Percentiles rank a stretch among this genome's conserved stretches.
Conservation (phyloP, 2,329 filamentous ascomycete species). For the Fusarium brachygibbosum region DNA sequence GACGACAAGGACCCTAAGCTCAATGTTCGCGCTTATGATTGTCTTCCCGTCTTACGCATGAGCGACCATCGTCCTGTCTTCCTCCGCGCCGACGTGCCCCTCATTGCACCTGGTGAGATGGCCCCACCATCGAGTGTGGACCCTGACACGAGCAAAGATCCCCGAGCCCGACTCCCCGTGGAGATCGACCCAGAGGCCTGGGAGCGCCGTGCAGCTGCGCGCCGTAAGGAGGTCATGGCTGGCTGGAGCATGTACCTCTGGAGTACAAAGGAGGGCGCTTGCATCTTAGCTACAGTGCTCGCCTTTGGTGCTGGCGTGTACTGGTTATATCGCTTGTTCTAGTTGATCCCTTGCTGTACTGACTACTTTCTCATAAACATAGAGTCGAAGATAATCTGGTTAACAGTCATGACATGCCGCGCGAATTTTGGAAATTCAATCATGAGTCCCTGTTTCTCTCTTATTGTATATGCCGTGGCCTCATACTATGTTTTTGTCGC, state of each 20-base stretch:
- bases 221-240: constrained; percentile 61
- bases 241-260: constrained; percentile 69
- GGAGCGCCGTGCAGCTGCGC: constrained; percentile 63
- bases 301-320: constrained; percentile 60
- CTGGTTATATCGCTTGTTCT: constrained; percentile 53
- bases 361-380: background rate
- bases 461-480: background rate
- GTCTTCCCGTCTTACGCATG: constrained; percentile 82
- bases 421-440: background rate
- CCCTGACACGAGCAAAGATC: constrained; percentile 54
- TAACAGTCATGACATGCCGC: background rate
- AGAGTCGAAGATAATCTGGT: background rate
- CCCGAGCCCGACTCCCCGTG: constrained; percentile 62
- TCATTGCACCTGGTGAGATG: constrained; percentile 61
- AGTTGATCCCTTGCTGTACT: background rate
- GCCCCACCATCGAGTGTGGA: constrained; percentile 49
- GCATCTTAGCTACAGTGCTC: constrained; percentile 60
- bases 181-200: constrained; percentile 69
- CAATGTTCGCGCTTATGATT: constrained; percentile 75
- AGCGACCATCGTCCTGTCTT: constrained; percentile 92
- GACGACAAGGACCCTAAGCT: constrained; percentile 51
- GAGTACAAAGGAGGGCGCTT: constrained; percentile 65
- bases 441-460: background rate
- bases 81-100: constrained; percentile 75
- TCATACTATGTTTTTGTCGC: background rate